Percentiles rank a stretch among this genome's conserved stretches.
Conservation (phyloP, 192 early-diverging fungal genomes). For the Dispira parvispora region DNA sequence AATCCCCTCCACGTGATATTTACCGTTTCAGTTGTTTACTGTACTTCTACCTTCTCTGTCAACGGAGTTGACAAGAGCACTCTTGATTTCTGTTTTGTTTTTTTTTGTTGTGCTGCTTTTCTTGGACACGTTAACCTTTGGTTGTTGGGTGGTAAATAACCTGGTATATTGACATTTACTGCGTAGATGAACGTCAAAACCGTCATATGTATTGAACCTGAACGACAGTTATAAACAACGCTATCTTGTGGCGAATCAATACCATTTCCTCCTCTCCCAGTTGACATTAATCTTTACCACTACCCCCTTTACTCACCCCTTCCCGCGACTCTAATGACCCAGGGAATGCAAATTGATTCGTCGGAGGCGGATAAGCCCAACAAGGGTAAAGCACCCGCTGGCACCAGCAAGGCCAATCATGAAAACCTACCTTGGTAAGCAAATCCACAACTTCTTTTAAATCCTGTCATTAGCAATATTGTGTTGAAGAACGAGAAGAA, state of each 20-base stretch:
- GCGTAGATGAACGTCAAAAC: no score
- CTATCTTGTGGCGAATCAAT: neutral
- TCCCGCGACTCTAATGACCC: neutral
- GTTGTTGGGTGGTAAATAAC: no score
- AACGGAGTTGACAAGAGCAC: neutral
- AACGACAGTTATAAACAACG: no score
- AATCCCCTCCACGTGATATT: neutral
- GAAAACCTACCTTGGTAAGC: constrained; percentile 2
- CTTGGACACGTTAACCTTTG: no score
- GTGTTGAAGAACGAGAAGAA: neutral
- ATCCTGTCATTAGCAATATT: neutral
- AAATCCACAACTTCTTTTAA: neutral
- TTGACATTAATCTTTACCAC: neutral
- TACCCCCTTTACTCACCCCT: neutral
- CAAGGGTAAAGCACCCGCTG: neutral
- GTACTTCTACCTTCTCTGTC: neutral
- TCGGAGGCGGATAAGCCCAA: neutral
- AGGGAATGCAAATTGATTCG: neutral
- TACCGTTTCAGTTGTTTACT: neutral
- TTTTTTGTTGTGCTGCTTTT: neutral
- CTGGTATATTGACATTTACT: no score
- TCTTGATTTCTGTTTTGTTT: neutral
- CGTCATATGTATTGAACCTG: no score
- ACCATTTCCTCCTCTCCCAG: neutral
- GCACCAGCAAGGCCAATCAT: neutral